Evolutionary conservation across 495 filamentous ascomycete genomes (phyloP).

Genomic region (Jackrogersella minutella): DNA sequence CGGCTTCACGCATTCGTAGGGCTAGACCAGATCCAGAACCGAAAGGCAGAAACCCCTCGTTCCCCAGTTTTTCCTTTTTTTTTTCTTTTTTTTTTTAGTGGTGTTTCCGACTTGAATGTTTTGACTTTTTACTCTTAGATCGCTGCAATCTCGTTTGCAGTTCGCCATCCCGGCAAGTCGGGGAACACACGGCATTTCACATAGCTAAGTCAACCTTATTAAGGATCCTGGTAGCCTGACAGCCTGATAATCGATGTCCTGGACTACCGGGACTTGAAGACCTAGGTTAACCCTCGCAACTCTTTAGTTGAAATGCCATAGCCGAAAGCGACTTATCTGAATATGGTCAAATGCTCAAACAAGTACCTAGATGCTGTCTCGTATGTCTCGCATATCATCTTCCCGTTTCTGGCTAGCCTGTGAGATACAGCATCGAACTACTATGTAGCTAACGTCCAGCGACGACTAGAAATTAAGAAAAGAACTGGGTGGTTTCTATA

Average conservation of each 20-base stretch:
- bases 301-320: background rate
- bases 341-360: too few relatives aligned
- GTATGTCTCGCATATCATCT: too few relatives aligned
- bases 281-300: background rate
- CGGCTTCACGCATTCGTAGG: background rate
- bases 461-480: too few relatives aligned
- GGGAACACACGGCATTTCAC: slow-evolving; percentile 32
- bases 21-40: too few relatives aligned
- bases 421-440: too few relatives aligned
- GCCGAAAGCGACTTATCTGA: too few relatives aligned
- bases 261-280: background rate
- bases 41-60: too few relatives aligned
- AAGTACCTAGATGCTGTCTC: too few relatives aligned
- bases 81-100: slow-evolving; percentile 1
- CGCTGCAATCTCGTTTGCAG: slow-evolving; percentile 9
- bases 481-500: slow-evolving; percentile 1
- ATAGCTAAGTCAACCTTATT: background rate
- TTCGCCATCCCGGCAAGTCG: slow-evolving; percentile 22
- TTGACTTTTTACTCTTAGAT: too few relatives aligned
- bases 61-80: background rate
- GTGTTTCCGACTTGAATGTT: too few relatives aligned
- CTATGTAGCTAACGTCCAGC: too few relatives aligned
- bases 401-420: too few relatives aligned
- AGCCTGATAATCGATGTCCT: background rate
- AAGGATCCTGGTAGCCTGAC: background rate